Base-by-base conservation (phyloP, 78 protist species). In the Dictyostelium firmibasis region DNA sequence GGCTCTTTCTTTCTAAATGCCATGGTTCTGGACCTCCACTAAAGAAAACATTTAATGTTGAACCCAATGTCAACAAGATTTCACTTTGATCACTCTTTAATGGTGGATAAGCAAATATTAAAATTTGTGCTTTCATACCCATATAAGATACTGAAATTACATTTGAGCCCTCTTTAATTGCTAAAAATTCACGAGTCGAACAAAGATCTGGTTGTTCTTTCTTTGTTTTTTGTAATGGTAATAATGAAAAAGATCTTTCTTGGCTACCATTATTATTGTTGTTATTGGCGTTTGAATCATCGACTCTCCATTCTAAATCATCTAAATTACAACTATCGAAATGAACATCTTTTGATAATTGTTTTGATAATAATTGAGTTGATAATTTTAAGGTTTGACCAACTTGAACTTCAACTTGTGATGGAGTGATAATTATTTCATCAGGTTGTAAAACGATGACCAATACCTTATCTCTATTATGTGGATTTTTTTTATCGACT, bases 21-120 rank as follows among this genome's bases (percentile, higher is more conserved):
- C 86, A 81, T 50, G 86, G 94, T n/a, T 89, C 94, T 38, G 94
- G 94, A 50, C 94, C 94, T 70, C 94, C 94, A 14, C 62, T 69
- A 31, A 79, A 84, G 35, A 36, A 38, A 31, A 89, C 81, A 18
- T 33, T 67, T 31, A 33, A 43, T 4, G 27, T 69, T 16, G 84
- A 70, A 7, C 94, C 94, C 43, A 89, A 60, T 5, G 87, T 47
- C 7, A 89, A 57, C 8, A 89, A 31, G 14, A 75, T 75, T 27
- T 89, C 72, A 33, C 69, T 38, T 23, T 50, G 69, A 25, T 89
- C 87, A 25, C 47, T 27, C n/a, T 29, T 41, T 7, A 89, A 75
- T 18, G 86, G 94, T 20, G 75, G 87, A 50, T 57, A 89, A 16
- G 94, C 94, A 81, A 89, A 70, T 9, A 89, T 41, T 64, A 86